Evolutionary conservation across 2,329 filamentous ascomycete genomes (phyloP), one percentile per base, ranked within the genome.

Genomic region (Thielaviopsis euricoi): DNA sequence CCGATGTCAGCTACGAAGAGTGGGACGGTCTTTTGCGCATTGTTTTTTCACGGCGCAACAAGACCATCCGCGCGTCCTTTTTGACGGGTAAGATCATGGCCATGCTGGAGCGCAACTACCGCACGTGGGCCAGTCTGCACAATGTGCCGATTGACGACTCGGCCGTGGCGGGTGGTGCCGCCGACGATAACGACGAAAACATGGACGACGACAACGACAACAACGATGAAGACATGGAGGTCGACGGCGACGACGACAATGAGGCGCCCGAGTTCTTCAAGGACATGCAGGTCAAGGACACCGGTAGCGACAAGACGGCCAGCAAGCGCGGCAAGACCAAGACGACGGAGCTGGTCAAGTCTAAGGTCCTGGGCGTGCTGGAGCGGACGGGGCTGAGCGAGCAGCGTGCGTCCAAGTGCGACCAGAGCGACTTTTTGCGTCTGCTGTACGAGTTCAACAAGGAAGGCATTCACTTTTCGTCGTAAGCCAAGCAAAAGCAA

Each of bases 21-120:
- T 96, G 90, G 85, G 91, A 97, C 67, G 90, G 91, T 10, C 76
- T 97, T 67, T 71, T 97, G 61, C 76, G 83, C 61, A 95, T 95
- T 64, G 71, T 70, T 63, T 73, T 76, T 64, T 78, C 78, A 62
- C 77, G 93, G 64, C 93, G 95, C 74, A 97, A 97, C 71, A 89
- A 90, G 70, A 95, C 89, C 0, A 74, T 97, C 57, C 78, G 89
- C 46, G 85, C 88, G 5, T 85, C 82, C 61, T 95, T 89, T 73
- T 74, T 94, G 55, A 89, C 86, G 15, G 84, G 82, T 59, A 87
- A 87, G 64, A 85, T 95, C 1, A 77, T 95, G 67, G 79, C 81
- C 58, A 83, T 96, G 76, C 74, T 95, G 21, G 89, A 94, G 71
- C 64, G 80, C 63, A 97, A 97, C 70, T 97, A 95, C 71, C 78